Percentiles rank a stretch among this genome's conserved stretches.
Conservation (phyloP, 2,329 filamentous ascomycete species). For the Pestalotiopsis fici region DNA sequence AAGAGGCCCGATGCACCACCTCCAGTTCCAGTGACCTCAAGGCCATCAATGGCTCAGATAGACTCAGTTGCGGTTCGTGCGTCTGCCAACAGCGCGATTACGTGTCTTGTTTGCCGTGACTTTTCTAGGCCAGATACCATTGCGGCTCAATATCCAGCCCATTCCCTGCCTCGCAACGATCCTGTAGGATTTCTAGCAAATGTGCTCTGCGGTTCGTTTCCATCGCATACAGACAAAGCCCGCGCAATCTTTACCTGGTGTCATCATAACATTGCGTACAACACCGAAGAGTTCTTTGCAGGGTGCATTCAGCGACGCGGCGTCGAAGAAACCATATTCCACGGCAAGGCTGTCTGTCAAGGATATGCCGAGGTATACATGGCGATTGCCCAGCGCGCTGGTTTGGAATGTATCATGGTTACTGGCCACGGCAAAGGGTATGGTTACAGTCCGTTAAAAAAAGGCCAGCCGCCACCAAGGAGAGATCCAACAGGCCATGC, state of each 20-base stretch:
- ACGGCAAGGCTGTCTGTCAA: slow-evolving; percentile 84
- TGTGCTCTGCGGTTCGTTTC: slow-evolving; percentile 76
- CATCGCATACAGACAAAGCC: slow-evolving; percentile 86
- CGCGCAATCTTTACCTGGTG: slow-evolving; percentile 93
- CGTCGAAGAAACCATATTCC: slow-evolving; percentile 71
- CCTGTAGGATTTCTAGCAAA: slow-evolving; percentile 75
- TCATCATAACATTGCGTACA: slow-evolving; percentile 90
- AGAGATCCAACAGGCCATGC: slow-evolving; percentile 70
- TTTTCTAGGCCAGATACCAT: slow-evolving; percentile 81
- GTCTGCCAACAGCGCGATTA: slow-evolving; percentile 23
- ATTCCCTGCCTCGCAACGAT: slow-evolving; percentile 65
- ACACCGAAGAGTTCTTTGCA: slow-evolving; percentile 77
- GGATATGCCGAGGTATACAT: slow-evolving; percentile 86
- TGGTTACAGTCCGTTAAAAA: slow-evolving; percentile 64
- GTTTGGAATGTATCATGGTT: slow-evolving; percentile 75
- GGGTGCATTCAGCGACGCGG: slow-evolving; percentile 67
- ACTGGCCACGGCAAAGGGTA: slow-evolving; percentile 85
- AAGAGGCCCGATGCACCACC: slow-evolving; percentile 43
- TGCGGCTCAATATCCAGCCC: slow-evolving; percentile 73
- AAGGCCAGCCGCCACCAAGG: slow-evolving; percentile 67
- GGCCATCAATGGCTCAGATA: slow-evolving; percentile 54
- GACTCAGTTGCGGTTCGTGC: slow-evolving; percentile 40
- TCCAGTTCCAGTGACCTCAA: slow-evolving; percentile 52
- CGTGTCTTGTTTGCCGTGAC: slow-evolving; percentile 81
- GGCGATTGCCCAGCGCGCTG: slow-evolving; percentile 75